phyloP scores from a whole-genome alignment of 768 basidiomycete genomes.

The Pluteus cervinus region DNA sequence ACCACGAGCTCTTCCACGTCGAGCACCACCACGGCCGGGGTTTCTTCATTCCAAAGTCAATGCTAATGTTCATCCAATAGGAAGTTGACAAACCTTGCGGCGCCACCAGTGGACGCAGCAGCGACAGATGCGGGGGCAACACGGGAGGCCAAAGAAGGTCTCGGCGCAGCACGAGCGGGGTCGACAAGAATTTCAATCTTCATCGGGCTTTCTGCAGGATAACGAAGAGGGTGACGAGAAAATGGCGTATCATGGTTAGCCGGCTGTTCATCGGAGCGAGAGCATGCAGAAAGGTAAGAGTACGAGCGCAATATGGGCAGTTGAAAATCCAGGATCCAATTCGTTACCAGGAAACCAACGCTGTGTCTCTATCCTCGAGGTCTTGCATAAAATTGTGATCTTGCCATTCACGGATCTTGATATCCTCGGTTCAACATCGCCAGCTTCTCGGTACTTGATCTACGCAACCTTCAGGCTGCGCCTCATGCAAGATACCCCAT shows the following conservation, averaged over 20 bases:
- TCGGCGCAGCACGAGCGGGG: conserved; percentile 57
- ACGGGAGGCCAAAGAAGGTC: conserved; percentile 66
- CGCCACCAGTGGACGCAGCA: too few relatives aligned
- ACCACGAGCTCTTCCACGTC: conserved; percentile 37
- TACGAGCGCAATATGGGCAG: conserved; percentile 24
- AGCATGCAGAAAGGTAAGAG: conserved; percentile 36
- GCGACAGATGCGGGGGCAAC: conserved; percentile 68
- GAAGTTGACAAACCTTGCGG: conserved; percentile 25
- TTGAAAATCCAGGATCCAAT: conserved; percentile 23
- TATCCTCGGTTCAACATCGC: too few relatives aligned
- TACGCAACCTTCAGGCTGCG: too few relatives aligned
- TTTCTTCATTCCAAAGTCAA: conserved; percentile 8
- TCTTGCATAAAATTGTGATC: too few relatives aligned
- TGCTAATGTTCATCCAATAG: conserved; percentile 19
- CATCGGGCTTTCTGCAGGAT: conserved; percentile 83
- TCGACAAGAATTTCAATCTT: conserved; percentile 97
- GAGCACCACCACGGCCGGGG: conserved; percentile 34
- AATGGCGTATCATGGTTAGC: conserved; percentile 38
- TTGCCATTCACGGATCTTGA: too few relatives aligned
- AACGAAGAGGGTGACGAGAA: conserved; percentile 27
- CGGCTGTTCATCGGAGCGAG: conserved; percentile 36
- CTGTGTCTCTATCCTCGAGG: conserved; percentile 38
- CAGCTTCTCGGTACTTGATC: too few relatives aligned
- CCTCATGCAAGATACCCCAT: too few relatives aligned
- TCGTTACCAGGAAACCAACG: conserved; percentile 32